Evolutionary conservation across 768 basidiomycete genomes (phyloP).

Genomic region (Sistotremastrum niveocremeum): DNA sequence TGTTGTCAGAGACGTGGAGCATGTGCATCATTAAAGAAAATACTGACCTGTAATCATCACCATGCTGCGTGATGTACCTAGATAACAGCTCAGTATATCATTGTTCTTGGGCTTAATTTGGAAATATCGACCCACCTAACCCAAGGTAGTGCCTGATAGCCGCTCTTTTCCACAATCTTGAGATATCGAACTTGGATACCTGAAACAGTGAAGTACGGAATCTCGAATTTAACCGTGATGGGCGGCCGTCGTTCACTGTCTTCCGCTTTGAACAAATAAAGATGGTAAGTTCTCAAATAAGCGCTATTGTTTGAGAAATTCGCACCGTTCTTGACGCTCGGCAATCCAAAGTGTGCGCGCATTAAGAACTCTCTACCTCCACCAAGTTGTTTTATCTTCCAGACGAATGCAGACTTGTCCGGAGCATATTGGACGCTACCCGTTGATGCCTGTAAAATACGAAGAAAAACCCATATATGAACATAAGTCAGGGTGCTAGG

Average conservation of each 20-base stretch:
- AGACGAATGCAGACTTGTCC: slow-evolving; percentile 95
- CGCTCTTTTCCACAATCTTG: slow-evolving; percentile 97
- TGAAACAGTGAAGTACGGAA: slow-evolving; percentile 96
- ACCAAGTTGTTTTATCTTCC: slow-evolving; percentile 98
- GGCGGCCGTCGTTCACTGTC: slow-evolving; percentile 85
- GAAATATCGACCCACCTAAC: slow-evolving; percentile 34
- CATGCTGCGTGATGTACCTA: slow-evolving; percentile 77
- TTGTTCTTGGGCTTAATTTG: background rate
- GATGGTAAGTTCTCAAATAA: background rate
- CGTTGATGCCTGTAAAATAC: slow-evolving; percentile 59
- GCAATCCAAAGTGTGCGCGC: slow-evolving; percentile 95
- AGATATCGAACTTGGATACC: slow-evolving; percentile 96
- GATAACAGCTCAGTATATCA: background rate
- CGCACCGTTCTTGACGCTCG: slow-evolving; percentile 83
- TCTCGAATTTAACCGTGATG: slow-evolving; percentile 95
- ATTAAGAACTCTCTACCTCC: slow-evolving; percentile 95
- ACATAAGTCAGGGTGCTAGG: background rate
- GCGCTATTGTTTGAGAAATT: slow-evolving; percentile 6
- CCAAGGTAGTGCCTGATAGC: slow-evolving; percentile 94
- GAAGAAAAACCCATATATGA: slow-evolving; percentile 2
- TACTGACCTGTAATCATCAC: slow-evolving; percentile 75
- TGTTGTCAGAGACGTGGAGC: background rate
- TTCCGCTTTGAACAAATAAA: slow-evolving; percentile 29
- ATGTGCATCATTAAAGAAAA: background rate
- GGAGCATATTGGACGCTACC: slow-evolving; percentile 95